These are phyloP conservation scores for Buxus sempervirens DNA, from an alignment of 164 flowering plant species.

Conservation along the genomic window DNA sequence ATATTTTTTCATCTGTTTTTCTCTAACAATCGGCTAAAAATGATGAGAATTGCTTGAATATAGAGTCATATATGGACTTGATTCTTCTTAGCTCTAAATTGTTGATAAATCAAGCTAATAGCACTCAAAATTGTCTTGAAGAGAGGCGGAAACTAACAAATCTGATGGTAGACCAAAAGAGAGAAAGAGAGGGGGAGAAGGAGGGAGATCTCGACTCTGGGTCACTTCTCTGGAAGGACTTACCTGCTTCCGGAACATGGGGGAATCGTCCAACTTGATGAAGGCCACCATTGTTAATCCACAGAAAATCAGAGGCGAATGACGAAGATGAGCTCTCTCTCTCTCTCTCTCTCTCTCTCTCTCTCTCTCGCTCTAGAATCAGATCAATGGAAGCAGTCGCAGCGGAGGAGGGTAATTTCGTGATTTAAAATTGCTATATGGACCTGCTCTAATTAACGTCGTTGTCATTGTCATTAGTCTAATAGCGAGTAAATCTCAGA, in stretches of 20 bases:
- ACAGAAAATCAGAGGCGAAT: not conserved
- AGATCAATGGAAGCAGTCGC: not conserved
- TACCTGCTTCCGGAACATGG: conserved; percentile 73
- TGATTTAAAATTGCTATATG: too few species aligned
- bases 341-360: not conserved
- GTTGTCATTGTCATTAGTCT: too few species aligned
- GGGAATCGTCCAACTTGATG: conserved; percentile 58
- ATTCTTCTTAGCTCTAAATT: not conserved
- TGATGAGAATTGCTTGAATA: too few species aligned
- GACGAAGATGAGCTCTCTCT: not conserved
- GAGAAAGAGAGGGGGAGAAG: not conserved
- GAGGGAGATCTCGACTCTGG: not conserved
- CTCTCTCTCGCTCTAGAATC: not conserved
- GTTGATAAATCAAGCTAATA: not conserved
- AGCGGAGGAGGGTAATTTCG: not conserved
- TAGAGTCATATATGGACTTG: not conserved
- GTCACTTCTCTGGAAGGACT: not conserved
- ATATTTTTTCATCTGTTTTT: too few species aligned
- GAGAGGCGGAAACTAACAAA: not conserved
- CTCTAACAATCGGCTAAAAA: too few species aligned
- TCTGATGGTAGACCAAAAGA: not conserved
- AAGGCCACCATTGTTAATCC: conserved; percentile 36
- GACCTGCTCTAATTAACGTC: too few species aligned
- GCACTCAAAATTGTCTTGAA: not conserved
- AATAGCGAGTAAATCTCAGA: too few species aligned